phyloP scores from a whole-genome alignment of 2,329 filamentous ascomycete genomes.

The Alternaria hordeiaustralica region DNA sequence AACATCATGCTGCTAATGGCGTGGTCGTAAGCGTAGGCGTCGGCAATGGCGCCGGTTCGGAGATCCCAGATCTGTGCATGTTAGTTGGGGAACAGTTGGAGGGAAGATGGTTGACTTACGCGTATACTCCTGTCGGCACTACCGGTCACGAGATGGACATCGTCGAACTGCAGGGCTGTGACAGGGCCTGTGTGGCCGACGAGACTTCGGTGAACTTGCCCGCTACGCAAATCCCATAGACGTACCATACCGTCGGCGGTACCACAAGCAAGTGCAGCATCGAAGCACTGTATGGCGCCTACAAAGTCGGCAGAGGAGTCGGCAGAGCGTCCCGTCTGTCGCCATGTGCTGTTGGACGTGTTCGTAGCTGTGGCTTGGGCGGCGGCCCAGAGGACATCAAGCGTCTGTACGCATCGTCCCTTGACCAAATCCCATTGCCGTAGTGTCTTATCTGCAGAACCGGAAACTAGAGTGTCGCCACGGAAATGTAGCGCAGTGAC shows the following conservation, averaged over 20 bases:
- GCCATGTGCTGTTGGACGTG: constrained; percentile 70
- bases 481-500: constrained; percentile 92
- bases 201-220: constrained; percentile 94
- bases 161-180: constrained; percentile 94
- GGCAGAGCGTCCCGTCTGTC: constrained; percentile 70
- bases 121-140: constrained; percentile 91
- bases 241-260: constrained; percentile 97
- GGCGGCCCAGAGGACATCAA: constrained; percentile 97
- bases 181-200: constrained; percentile 96
- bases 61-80: constrained; percentile 92
- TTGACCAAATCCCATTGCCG: constrained; percentile 98
- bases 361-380: constrained; percentile 77
- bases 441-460: constrained; percentile 95
- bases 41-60: constrained; percentile 90
- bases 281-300: constrained; percentile 92
- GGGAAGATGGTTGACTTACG: constrained; percentile 65
- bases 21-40: constrained; percentile 94
- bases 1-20: constrained; percentile 98
- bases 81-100: neutral
- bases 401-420: constrained; percentile 94
- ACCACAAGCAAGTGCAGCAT: constrained; percentile 92
- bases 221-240: constrained; percentile 94
- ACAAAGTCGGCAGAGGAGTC: constrained; percentile 85
- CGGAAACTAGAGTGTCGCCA: constrained; percentile 88
- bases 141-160: constrained; percentile 91